A percentile compares a stretch with the other conserved stretches of the same genome.
These are phyloP conservation scores for Phytopythium aichiense DNA, from an alignment of 352 stramenopile genomes.

Conservation along the genomic window DNA sequence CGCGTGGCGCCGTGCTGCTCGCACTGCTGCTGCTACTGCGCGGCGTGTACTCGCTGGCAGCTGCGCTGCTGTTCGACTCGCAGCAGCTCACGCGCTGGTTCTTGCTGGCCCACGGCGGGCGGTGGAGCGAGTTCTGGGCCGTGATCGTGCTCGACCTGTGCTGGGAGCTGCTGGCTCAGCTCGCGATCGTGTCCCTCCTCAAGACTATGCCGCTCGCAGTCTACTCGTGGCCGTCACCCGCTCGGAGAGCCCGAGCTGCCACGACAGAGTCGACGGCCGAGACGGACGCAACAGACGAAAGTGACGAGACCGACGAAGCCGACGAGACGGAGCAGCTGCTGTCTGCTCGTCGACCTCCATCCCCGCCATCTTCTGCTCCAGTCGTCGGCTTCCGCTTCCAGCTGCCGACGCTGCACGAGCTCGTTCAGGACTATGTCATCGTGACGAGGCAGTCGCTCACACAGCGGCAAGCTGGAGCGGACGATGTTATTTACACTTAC, in stretches of 20 bases:
- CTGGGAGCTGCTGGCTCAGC: conserved; percentile 5
- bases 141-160: conserved; percentile 3
- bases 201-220: conserved; percentile 8
- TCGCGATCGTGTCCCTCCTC: not conserved
- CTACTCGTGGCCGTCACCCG: conserved; percentile 1
- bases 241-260: not conserved
- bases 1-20: not conserved
- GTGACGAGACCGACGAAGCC: conserved; percentile 4
- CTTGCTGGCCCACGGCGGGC: not conserved
- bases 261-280: conserved; percentile 4
- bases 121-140: conserved; percentile 3
- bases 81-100: conserved; percentile 1
- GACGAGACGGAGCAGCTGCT: not conserved
- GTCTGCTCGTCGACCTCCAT: not conserved
- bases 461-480: not conserved
- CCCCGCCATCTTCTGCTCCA: not conserved
- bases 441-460: conserved; percentile 7
- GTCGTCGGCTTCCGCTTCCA: conserved; percentile 9
- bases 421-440: conserved; percentile 9
- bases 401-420: conserved; percentile 5
- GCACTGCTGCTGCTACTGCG: conserved; percentile 4
- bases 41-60: not conserved
- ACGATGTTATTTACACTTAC: conserved; percentile 6
- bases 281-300: conserved; percentile 5
- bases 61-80: not conserved